Percentiles rank a stretch among this genome's conserved stretches.
Evolutionary conservation across 441 rosid genomes (phyloP).

Genomic region (Hypseocharis bilobata): DNA sequence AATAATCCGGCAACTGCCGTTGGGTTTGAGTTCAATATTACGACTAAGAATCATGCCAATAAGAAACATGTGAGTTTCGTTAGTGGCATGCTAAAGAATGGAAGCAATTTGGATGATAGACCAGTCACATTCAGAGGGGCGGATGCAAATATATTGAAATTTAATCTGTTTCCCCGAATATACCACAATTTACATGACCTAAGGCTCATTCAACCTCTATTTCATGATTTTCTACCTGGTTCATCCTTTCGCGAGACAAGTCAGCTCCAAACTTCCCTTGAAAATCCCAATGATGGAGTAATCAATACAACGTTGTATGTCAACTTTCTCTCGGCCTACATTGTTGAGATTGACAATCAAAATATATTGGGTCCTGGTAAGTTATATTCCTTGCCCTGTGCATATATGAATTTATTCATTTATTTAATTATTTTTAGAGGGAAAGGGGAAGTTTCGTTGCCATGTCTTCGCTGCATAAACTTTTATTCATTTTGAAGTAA

Average conservation of each 20-base stretch:
- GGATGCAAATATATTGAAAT: conserved; percentile 55
- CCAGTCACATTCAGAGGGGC: conserved; percentile 81
- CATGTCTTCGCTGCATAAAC: not conserved
- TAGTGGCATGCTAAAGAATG: conserved; percentile 62
- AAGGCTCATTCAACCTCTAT: conserved; percentile 73
- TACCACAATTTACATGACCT: conserved; percentile 60
- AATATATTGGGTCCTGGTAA: conserved; percentile 77
- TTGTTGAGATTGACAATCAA: conserved; percentile 67
- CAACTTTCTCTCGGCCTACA: conserved; percentile 70
- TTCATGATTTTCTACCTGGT: conserved; percentile 83
- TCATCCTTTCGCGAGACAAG: conserved; percentile 44
- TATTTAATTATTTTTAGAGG: no score
- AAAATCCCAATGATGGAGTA: conserved; percentile 51
- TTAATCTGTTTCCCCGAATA: conserved; percentile 73
- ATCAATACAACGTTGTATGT: conserved; percentile 70
- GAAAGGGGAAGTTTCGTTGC: no score
- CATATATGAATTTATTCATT: not conserved
- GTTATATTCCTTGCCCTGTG: conserved; percentile 23
- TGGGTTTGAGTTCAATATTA: conserved; percentile 72
- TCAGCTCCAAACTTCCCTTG: conserved; percentile 69
- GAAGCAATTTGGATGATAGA: conserved; percentile 46
- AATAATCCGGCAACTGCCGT: conserved; percentile 73
- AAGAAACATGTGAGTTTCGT: conserved; percentile 63
- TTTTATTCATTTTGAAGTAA: not conserved
- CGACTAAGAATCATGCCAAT: conserved; percentile 40